Evolutionary conservation across 75 land plant genomes (phyloP).

Genomic region (Isoetes taiwanensis): DNA sequence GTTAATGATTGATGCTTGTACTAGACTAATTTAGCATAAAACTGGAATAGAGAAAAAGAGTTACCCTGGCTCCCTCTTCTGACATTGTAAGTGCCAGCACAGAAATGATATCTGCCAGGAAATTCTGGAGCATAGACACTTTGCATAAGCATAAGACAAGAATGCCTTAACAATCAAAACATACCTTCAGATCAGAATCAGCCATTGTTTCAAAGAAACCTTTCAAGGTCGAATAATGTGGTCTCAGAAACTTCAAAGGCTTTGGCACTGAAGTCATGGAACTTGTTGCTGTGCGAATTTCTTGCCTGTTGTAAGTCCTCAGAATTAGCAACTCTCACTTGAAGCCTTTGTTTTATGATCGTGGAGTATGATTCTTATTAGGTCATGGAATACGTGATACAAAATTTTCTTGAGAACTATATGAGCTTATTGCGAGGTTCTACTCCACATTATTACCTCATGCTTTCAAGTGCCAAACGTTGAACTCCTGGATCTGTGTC

Average conservation of each 20-base stretch:
- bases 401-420: too few species aligned
- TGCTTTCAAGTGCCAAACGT: conserved; percentile 82
- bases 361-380: too few species aligned
- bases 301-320: conserved; percentile 41
- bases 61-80: conserved; percentile 86
- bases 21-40: too few species aligned
- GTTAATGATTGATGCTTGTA: too few species aligned
- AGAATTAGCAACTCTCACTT: neutral
- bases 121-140: conserved; percentile 41
- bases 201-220: conserved; percentile 62
- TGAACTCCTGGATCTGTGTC: conserved; percentile 84
- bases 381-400: too few species aligned
- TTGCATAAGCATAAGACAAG: neutral
- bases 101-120: conserved; percentile 84
- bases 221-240: conserved; percentile 80
- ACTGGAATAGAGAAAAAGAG: neutral
- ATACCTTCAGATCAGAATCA: conserved; percentile 71
- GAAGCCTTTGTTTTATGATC: too few species aligned
- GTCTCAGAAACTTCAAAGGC: conserved; percentile 90
- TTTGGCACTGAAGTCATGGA: conserved; percentile 99
- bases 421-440: neutral
- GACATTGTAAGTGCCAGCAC: conserved; percentile 97
- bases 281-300: conserved; percentile 88
- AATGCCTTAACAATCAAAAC: conserved; percentile 1
- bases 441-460: conserved; percentile 45